Evolutionary conservation across 139 green algal species (phyloP).

Genomic region (Chlamydomonas sp.): DNA sequence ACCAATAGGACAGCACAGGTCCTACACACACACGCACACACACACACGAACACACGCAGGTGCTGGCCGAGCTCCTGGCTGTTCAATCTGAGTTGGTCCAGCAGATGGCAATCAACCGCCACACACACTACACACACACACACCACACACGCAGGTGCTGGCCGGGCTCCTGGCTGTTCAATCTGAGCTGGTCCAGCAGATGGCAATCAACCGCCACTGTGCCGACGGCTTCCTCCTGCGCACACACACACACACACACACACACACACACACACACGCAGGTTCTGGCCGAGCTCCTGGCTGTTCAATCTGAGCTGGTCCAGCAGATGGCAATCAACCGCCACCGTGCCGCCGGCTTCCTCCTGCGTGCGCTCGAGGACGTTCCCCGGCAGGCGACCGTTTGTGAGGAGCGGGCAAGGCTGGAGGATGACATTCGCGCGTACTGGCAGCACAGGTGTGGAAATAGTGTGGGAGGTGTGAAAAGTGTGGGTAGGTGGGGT

Average conservation of each 20-base stretch:
- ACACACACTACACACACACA: no score
- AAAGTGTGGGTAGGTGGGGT: no score
- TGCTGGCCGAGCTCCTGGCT: slow-evolving; percentile 59
- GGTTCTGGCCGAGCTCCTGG: neutral
- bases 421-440: slow-evolving; percentile 44
- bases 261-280: no score
- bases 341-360: slow-evolving; percentile 26
- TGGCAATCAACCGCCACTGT: slow-evolving; percentile 18
- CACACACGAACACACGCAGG: no score
- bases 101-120: slow-evolving; percentile 35
- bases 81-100: slow-evolving; percentile 62
- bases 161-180: slow-evolving; percentile 70
- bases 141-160: no score
- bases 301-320: slow-evolving; percentile 19
- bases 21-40: no score
- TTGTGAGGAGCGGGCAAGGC: slow-evolving; percentile 16
- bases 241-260: no score
- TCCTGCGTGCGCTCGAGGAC: slow-evolving; percentile 41
- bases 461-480: no score
- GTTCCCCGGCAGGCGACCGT: slow-evolving; percentile 34
- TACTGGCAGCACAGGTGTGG: slow-evolving; percentile 35
- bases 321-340: slow-evolving; percentile 55
- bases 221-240: slow-evolving; percentile 33
- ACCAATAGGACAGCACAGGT: no score
- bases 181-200: slow-evolving; percentile 59